phyloP scores from a whole-genome alignment of 306 rosid genomes.

The Corylus americana region DNA sequence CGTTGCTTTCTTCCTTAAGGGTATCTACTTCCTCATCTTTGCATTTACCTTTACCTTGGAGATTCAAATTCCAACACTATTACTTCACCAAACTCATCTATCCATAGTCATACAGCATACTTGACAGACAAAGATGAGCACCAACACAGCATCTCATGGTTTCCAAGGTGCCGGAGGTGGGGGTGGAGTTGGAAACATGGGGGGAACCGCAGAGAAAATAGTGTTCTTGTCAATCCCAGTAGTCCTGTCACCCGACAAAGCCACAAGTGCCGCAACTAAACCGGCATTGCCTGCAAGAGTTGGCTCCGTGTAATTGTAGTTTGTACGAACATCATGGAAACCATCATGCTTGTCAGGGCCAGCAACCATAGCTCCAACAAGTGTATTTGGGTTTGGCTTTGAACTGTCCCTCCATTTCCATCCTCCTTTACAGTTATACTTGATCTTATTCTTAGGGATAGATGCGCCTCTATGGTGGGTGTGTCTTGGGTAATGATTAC shows the following conservation, averaged over 20 bases:
- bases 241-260: conserved; percentile 78
- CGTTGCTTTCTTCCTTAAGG: conserved; percentile 25
- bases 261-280: conserved; percentile 85
- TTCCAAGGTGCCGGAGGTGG: conserved; percentile 99
- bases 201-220: conserved; percentile 91
- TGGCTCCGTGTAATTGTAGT: conserved; percentile 96
- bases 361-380: conserved; percentile 96
- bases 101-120: conserved; percentile 47
- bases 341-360: conserved; percentile 96
- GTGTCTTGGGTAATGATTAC: conserved; percentile 81
- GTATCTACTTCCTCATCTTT: conserved; percentile 34
- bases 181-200: conserved; percentile 97
- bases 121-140: conserved; percentile 21
- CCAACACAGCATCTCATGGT: conserved; percentile 46
- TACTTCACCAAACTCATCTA: conserved; percentile 40
- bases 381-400: conserved; percentile 79
- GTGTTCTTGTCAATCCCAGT: conserved; percentile 79
- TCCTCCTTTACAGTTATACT: conserved; percentile 91
- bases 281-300: conserved; percentile 98
- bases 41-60: conserved; percentile 39
- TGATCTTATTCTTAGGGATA: conserved; percentile 84
- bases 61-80: conserved; percentile 35
- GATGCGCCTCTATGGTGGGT: conserved; percentile 97
- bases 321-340: conserved; percentile 80
- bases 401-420: conserved; percentile 92